Percentiles rank a stretch among this genome's conserved stretches.
Conservation (phyloP, 306 rosid species). For the Gynostemma pentaphyllum region DNA sequence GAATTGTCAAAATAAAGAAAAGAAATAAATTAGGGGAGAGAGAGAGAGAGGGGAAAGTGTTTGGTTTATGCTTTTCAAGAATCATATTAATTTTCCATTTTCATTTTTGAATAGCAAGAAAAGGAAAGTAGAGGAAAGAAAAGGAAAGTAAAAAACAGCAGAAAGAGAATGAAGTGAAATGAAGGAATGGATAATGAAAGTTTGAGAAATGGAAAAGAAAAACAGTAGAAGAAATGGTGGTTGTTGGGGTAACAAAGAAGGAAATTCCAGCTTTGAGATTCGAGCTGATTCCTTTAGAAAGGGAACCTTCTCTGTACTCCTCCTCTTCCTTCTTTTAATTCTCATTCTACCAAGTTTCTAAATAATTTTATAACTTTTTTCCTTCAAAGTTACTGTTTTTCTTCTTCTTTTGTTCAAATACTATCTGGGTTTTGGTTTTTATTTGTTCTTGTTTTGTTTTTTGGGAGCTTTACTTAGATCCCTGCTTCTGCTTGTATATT, state of each 20-base stretch:
- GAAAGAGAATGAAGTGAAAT: conserved; percentile 13
- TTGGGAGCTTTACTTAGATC: background rate
- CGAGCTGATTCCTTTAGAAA: conserved; percentile 65
- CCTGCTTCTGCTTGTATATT: background rate
- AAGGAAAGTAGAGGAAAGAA: conserved; percentile 14
- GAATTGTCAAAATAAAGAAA: background rate
- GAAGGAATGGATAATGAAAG: conserved; percentile 12
- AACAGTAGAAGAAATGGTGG: conserved; percentile 7
- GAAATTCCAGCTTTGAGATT: conserved; percentile 38
- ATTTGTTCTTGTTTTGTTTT: background rate
- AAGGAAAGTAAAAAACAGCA: background rate
- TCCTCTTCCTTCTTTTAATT: conserved; percentile 37
- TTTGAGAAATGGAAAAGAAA: background rate
- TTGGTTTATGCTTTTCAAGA: background rate
- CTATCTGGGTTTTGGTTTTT: background rate
- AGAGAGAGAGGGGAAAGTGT: background rate
- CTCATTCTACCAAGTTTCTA: conserved; percentile 59
- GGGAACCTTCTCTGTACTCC: conserved; percentile 69
- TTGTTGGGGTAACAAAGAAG: conserved; percentile 20
- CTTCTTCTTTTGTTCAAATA: background rate
- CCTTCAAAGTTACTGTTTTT: conserved; percentile 10
- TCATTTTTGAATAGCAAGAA: conserved; percentile 16
- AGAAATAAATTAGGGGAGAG: background rate
- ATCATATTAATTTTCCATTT: too few species aligned
- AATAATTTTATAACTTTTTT: conserved; percentile 26